Conservation (phyloP, 345 rosid genomes). For the Boechera divaricarpa region DNA sequence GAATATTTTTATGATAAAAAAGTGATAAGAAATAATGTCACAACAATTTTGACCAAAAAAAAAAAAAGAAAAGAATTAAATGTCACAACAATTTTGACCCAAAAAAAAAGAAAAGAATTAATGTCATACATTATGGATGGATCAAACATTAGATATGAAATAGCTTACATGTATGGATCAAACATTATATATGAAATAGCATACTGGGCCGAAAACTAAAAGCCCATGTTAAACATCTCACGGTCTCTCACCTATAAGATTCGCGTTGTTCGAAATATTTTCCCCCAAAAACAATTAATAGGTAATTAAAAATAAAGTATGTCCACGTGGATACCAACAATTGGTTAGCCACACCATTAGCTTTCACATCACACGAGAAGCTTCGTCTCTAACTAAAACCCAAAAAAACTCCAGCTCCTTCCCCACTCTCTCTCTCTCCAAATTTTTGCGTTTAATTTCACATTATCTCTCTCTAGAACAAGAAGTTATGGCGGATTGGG, state of each 20-base stretch:
- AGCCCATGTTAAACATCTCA: neutral
- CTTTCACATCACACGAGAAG: slow-evolving; percentile 40
- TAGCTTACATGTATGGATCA: neutral
- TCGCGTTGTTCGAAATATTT: slow-evolving; percentile 22
- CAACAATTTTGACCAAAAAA: neutral
- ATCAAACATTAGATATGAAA: neutral
- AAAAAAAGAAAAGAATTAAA: neutral
- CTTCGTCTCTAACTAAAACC: slow-evolving; percentile 29
- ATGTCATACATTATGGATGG: neutral
- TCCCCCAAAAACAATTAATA: neutral
- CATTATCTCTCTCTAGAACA: slow-evolving; percentile 19
- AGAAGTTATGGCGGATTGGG: slow-evolving; percentile 63
- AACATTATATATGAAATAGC: neutral
- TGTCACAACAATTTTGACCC: neutral
- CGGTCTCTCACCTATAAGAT: no score
- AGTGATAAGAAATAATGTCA: neutral
- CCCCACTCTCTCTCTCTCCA: slow-evolving; percentile 6
- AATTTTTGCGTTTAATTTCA: slow-evolving; percentile 13
- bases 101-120: neutral
- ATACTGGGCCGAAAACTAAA: slow-evolving; percentile 4
- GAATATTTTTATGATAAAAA: neutral
- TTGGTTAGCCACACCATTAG: slow-evolving; percentile 13
- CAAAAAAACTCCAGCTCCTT: slow-evolving; percentile 22
- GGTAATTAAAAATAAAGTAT: neutral
- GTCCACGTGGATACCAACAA: slow-evolving; percentile 18